Evolutionary conservation across 2,329 filamentous ascomycete genomes (phyloP), one percentile per base, ranked within the genome.

Genomic region (Beauveria brongniartii): DNA sequence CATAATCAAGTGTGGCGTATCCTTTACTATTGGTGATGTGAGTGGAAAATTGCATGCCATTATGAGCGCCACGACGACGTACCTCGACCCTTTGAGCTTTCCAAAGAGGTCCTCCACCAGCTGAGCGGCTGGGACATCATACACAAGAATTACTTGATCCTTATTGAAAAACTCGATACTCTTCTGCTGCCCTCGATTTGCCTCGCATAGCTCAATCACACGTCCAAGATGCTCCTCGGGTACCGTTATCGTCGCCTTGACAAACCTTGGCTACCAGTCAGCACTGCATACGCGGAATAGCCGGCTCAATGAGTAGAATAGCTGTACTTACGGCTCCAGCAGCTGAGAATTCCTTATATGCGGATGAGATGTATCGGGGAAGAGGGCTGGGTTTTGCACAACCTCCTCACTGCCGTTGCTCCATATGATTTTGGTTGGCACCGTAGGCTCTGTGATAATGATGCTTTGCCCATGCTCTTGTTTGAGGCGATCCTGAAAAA

Each of bases 21-120:
- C 94, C 94, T 72, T 96, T 97, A 2, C 75, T 77, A 44, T 47
- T 50, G 7, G 18, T 59, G 55, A 22, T 58, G 24, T 18, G 7
- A 48, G 54, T 22, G 7, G 26, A 28, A 28, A 8, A 28, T 28
- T 28, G 26, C 26, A 28, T 8, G 26, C 26, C 26, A 28, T 28
- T 28, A 8, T 8, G 7, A 28, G 26, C 26, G 26, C 7, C 26
- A 28, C 26, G 26, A n/a, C 8, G n/a, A 70, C 74, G 62, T 70
- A 78, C 59, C 92, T 97, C 0, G 86, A 83, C 43, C 92, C 91
- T 73, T 99, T 99, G 58, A 99, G 80, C 74, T 96, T 97, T 57
- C 94, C 94, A 72, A 99, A 99, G 70, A 99, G 88, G 74, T 99
- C 94, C 67, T 97, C 94, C 1, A 99, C 94, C 4, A 99, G 80